Evolutionary conservation across 1,284 basidiomycete genomes (phyloP).

Genomic region (Apiotrichum akiyoshidainum): DNA sequence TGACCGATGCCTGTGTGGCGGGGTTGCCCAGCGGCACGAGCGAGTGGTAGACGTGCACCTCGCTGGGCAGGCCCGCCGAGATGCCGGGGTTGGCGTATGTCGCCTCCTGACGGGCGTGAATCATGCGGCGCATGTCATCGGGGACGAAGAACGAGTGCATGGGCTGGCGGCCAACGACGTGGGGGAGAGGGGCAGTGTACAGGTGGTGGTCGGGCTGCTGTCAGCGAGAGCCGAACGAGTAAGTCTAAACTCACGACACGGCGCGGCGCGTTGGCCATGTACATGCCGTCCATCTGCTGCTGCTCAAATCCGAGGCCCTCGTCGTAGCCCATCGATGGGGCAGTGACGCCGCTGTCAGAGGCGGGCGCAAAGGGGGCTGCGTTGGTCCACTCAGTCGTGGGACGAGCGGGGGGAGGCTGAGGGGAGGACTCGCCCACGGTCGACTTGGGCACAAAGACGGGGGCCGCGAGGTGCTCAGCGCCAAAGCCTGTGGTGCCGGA

Average conservation of each 20-base stretch:
- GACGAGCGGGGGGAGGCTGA: background rate
- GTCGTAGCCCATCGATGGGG: conserved; percentile 11
- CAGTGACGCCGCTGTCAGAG: background rate
- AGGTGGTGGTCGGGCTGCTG: conserved; percentile 82
- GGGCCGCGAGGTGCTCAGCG: conserved; percentile 55
- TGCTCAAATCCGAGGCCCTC: conserved; percentile 22
- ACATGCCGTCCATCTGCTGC: conserved; percentile 46
- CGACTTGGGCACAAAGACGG: conserved; percentile 77
- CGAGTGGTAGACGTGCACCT: conserved; percentile 87
- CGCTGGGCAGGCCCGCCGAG: conserved; percentile 65
- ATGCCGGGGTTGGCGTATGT: conserved; percentile 53
- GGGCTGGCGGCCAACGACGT: conserved; percentile 54
- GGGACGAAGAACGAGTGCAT: conserved; percentile 64
- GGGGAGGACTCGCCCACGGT: conserved; percentile 29
- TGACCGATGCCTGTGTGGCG: conserved; percentile 58
- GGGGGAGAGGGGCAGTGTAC: conserved; percentile 67
- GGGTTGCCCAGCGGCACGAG: conserved; percentile 63
- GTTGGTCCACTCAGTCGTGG: conserved; percentile 16
- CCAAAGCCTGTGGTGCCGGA: conserved; percentile 16
- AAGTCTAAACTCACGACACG: conserved; percentile 62
- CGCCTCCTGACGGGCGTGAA: conserved; percentile 77
- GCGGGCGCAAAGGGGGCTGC: conserved; percentile 16
- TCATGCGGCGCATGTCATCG: conserved; percentile 68
- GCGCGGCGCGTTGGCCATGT: conserved; percentile 57
- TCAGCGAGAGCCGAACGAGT: conserved; percentile 6